phyloP scores from a whole-genome alignment of 2,329 filamentous ascomycete species.

The Trichoderma afroharzianum region DNA sequence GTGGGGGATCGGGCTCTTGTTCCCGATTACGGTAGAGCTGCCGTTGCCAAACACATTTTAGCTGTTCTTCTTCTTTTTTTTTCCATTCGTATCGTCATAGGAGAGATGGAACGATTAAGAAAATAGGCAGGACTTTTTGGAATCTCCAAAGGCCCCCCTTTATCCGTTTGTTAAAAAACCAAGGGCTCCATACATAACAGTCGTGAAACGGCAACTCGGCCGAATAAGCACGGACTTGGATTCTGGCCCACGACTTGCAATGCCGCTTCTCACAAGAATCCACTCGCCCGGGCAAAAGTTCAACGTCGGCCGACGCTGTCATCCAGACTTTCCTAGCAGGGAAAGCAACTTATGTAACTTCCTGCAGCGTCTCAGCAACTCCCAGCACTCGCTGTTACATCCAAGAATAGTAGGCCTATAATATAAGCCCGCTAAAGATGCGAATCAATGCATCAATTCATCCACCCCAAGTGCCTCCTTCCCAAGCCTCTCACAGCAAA shows the following conservation, averaged over 20 bases:
- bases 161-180: background rate
- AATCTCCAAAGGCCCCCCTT: background rate
- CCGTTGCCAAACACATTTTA: background rate
- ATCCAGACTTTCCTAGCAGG: background rate
- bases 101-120: background rate
- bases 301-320: background rate
- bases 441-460: background rate
- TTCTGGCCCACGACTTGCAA: too few species aligned
- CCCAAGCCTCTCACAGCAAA: background rate
- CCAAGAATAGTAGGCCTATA: background rate
- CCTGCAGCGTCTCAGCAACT: background rate
- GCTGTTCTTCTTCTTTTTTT: background rate
- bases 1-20: background rate
- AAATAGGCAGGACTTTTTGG: background rate
- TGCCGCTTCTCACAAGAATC: background rate
- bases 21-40: conserved; percentile 8
- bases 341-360: background rate
- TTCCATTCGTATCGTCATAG: background rate
- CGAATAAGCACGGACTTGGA: background rate
- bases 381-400: background rate
- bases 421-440: background rate
- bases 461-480: background rate
- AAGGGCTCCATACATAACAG: background rate
- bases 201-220: background rate
- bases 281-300: background rate